These are phyloP conservation scores for Trichoderma erinaceum DNA, from an alignment of 495 filamentous ascomycete species.

Conservation along the genomic window DNA sequence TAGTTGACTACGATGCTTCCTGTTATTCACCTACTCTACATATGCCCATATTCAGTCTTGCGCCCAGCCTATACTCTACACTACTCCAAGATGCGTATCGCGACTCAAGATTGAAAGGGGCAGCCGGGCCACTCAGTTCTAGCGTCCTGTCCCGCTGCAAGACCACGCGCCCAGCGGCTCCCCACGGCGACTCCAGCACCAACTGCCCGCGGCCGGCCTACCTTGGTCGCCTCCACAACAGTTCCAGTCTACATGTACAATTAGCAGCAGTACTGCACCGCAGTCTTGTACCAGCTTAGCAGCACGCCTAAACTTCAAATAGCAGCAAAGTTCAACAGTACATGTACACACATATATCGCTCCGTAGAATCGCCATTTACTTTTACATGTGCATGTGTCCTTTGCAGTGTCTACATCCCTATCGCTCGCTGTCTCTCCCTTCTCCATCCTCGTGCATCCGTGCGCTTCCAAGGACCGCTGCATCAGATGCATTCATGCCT, in stretches of 20 bases:
- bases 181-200: neutral
- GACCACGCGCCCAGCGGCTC: slow-evolving; percentile 1
- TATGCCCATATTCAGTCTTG: too few relatives aligned
- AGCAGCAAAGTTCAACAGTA: too few relatives aligned
- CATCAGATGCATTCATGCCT: too few relatives aligned
- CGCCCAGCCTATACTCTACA: neutral
- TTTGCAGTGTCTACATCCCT: too few relatives aligned
- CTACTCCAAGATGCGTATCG: neutral
- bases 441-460: too few relatives aligned
- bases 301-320: too few relatives aligned
- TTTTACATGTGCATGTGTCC: too few relatives aligned
- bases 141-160: neutral
- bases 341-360: too few relatives aligned
- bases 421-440: too few relatives aligned
- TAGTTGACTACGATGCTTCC: neutral
- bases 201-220: neutral
- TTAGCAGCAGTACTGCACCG: neutral
- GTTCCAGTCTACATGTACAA: neutral
- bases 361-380: too few relatives aligned
- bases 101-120: neutral
- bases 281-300: neutral
- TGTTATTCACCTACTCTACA: too few relatives aligned
- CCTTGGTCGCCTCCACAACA: neutral
- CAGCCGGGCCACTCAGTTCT: neutral
- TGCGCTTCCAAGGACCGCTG: too few relatives aligned